These are phyloP conservation scores for Basipetospora chlamydospora DNA, from an alignment of 2,329 filamentous ascomycete species.

Conservation along the genomic window DNA sequence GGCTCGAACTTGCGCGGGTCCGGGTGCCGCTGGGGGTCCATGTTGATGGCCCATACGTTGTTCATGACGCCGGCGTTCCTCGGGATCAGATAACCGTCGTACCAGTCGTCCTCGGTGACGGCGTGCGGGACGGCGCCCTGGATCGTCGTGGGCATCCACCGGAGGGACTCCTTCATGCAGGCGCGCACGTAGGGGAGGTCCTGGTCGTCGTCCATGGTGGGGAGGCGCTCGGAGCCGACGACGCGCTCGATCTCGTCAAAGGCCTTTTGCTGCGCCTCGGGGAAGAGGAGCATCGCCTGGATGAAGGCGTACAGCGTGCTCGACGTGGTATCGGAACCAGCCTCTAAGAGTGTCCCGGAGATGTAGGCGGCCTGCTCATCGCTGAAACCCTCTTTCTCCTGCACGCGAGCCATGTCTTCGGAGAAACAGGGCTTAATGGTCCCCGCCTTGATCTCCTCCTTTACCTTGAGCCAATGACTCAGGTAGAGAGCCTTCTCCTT, in stretches of 20 bases:
- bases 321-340: constrained; percentile 11
- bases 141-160: constrained; percentile 28
- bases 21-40: constrained; percentile 25
- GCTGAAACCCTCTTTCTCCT: constrained; percentile 9
- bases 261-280: constrained; percentile 24
- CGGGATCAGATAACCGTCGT: constrained; percentile 26
- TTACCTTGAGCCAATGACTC: constrained; percentile 9
- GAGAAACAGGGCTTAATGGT: constrained; percentile 11
- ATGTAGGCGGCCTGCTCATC: constrained; percentile 11
- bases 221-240: constrained; percentile 25
- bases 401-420: constrained; percentile 9
- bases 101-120: constrained; percentile 20
- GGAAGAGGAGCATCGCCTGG: constrained; percentile 29
- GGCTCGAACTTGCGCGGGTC: constrained; percentile 29
- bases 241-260: constrained; percentile 27
- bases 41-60: constrained; percentile 30
- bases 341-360: constrained; percentile 9
- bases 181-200: constrained; percentile 30
- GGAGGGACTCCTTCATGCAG: constrained; percentile 27
- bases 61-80: constrained; percentile 25
- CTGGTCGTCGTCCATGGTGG: constrained; percentile 24
- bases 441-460: constrained; percentile 7
- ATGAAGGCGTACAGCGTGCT: constrained; percentile 23
- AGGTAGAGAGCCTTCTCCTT: constrained; percentile 8
- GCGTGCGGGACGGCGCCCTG: constrained; percentile 21